Percentiles rank a stretch among this genome's conserved stretches.
phyloP scores from a whole-genome alignment of 352 stramenopile genomes.

The Pythium brachiatum region DNA sequence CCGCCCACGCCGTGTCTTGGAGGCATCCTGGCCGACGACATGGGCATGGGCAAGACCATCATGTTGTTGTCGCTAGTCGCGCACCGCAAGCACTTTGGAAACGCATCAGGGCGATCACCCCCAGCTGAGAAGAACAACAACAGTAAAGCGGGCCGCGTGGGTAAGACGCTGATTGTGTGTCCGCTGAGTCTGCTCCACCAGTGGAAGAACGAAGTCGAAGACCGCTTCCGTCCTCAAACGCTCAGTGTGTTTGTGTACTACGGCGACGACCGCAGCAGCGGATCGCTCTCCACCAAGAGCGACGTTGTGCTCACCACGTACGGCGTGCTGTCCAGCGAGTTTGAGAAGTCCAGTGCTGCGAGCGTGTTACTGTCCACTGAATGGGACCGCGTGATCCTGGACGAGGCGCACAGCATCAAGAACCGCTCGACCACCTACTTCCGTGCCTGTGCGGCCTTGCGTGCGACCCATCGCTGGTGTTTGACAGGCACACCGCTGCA shows the following conservation, averaged over 20 bases:
- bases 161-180: constrained; percentile 82
- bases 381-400: constrained; percentile 88
- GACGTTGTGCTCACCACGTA: constrained; percentile 87
- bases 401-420: constrained; percentile 92
- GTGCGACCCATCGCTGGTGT: constrained; percentile 79
- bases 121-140: neutral
- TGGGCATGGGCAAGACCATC: constrained; percentile 91
- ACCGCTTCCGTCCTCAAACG: constrained; percentile 52
- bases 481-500: constrained; percentile 90
- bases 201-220: constrained; percentile 83
- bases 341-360: constrained; percentile 32
- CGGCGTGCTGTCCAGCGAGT: constrained; percentile 72
- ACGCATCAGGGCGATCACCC: neutral
- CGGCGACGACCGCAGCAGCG: constrained; percentile 49
- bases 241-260: constrained; percentile 71
- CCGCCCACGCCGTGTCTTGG: constrained; percentile 61
- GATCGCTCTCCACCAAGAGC: constrained; percentile 24
- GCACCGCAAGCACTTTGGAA: constrained; percentile 50
- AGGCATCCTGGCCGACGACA: constrained; percentile 89
- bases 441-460: constrained; percentile 49
- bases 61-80: constrained; percentile 70
- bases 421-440: constrained; percentile 79
- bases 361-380: constrained; percentile 35
- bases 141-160: neutral
- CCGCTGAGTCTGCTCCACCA: constrained; percentile 87